Conservation (phyloP, 495 filamentous ascomycete species). For the Lichina pygmaea region DNA sequence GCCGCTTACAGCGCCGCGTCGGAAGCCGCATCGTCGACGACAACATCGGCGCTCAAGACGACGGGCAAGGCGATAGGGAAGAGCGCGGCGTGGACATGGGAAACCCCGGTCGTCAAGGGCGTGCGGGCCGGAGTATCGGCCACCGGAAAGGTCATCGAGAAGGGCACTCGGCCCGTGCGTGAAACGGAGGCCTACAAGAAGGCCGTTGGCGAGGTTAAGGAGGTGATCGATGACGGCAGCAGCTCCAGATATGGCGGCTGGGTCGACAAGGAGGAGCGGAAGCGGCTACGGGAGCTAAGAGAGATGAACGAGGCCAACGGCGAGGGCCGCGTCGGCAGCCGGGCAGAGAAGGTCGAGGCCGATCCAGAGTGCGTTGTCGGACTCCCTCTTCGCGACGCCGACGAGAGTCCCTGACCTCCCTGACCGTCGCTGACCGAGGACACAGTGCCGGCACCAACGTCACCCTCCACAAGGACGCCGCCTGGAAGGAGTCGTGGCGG, state of each 20-base stretch:
- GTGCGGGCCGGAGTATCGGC: conserved; percentile 64
- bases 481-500: conserved; percentile 87
- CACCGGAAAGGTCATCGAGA: conserved; percentile 69
- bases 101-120: conserved; percentile 75
- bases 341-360: conserved; percentile 34
- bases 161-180: conserved; percentile 74
- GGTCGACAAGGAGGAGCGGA: conserved; percentile 82
- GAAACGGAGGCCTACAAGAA: conserved; percentile 81
- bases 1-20: conserved; percentile 66
- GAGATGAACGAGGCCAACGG: conserved; percentile 35
- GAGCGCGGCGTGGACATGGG: conserved; percentile 88
- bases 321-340: conserved; percentile 15
- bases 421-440: conserved; percentile 7
- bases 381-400: not conserved
- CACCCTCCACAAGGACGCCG: conserved; percentile 85
- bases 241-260: conserved; percentile 90
- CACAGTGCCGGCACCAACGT: conserved; percentile 73
- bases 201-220: conserved; percentile 44
- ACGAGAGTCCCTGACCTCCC: not conserved
- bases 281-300: conserved; percentile 41
- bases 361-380: conserved; percentile 51
- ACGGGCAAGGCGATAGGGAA: conserved; percentile 72
- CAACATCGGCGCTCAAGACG: conserved; percentile 50
- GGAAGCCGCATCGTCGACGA: conserved; percentile 42
- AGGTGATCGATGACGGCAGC: conserved; percentile 90